Evolutionary conservation across 2,329 filamentous ascomycete genomes (phyloP).

Genomic region (Xylaria sp.): DNA sequence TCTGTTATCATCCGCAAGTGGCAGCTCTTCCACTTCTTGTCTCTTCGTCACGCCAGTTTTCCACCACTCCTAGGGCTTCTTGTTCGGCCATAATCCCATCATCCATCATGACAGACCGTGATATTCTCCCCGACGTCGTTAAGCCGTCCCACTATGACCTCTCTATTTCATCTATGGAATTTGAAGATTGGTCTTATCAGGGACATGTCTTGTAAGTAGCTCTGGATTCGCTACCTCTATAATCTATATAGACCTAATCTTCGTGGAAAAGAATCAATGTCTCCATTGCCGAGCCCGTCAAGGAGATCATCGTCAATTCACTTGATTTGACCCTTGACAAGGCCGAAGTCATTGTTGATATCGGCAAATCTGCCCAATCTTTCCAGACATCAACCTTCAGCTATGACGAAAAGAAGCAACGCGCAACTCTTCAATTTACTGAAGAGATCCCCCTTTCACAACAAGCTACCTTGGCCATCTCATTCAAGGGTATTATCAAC

Average conservation of each 20-base stretch:
- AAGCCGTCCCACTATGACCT: conserved; percentile 89
- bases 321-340: conserved; percentile 82
- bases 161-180: conserved; percentile 84
- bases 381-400: conserved; percentile 73
- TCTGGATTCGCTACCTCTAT: not conserved
- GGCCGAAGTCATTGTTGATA: conserved; percentile 69
- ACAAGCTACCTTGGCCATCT: conserved; percentile 74
- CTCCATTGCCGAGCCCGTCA: conserved; percentile 76
- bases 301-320: conserved; percentile 84
- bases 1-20: conserved; percentile 20
- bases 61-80: conserved; percentile 42
- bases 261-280: conserved; percentile 71
- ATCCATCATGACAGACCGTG: conserved; percentile 67
- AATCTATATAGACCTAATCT: conserved; percentile 15
- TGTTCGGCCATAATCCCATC: conserved; percentile 50
- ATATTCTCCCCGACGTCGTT: conserved; percentile 71
- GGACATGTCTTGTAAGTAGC: conserved; percentile 74
- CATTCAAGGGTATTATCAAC: conserved; percentile 86
- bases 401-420: conserved; percentile 86
- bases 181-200: conserved; percentile 78
- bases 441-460: conserved; percentile 75
- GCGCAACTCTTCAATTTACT: conserved; percentile 80
- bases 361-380: conserved; percentile 66
- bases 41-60: conserved; percentile 41
- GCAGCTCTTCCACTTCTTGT: conserved; percentile 27